Conservation (phyloP, 2,329 filamentous ascomycete species). For the Sporothrix pallida region DNA sequence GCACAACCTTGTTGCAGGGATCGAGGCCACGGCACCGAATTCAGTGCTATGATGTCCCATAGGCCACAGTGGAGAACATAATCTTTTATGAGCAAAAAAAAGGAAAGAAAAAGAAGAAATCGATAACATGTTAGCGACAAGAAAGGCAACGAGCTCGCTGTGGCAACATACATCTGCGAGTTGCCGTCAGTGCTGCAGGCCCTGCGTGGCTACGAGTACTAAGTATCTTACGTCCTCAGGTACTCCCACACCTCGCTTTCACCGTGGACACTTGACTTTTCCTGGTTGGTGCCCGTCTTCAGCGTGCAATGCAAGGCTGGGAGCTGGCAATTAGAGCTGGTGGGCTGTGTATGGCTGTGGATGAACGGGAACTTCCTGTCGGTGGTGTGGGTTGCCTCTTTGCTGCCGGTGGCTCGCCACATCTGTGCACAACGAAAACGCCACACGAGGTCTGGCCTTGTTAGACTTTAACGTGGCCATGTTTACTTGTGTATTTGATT, state of each 20-base stretch:
- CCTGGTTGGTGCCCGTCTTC: not conserved
- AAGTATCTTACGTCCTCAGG: not conserved
- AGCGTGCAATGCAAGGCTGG: not conserved
- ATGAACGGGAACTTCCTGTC: slow-evolving; percentile 5
- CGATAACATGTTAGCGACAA: not conserved
- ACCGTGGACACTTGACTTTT: not conserved
- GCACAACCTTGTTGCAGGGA: not conserved
- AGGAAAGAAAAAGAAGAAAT: not conserved
- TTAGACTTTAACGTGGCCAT: not conserved
- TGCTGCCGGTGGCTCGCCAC: not conserved
- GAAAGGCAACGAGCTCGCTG: not conserved
- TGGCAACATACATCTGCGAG: not conserved
- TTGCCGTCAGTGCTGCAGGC: not conserved
- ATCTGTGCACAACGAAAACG: slow-evolving; percentile 9
- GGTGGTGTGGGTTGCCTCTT: slow-evolving; percentile 25
- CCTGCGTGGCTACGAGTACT: not conserved
- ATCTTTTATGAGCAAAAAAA: not conserved
- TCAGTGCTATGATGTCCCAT: not conserved
- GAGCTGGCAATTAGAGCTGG: not conserved
- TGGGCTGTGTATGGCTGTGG: not conserved
- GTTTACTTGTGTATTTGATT: not conserved
- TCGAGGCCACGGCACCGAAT: not conserved
- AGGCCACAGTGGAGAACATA: not conserved
- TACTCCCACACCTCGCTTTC: slow-evolving; percentile 6
- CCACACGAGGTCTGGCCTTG: not conserved